These are phyloP conservation scores for Rosa rugosa DNA, from an alignment of 306 rosid species.

Conservation along the genomic window DNA sequence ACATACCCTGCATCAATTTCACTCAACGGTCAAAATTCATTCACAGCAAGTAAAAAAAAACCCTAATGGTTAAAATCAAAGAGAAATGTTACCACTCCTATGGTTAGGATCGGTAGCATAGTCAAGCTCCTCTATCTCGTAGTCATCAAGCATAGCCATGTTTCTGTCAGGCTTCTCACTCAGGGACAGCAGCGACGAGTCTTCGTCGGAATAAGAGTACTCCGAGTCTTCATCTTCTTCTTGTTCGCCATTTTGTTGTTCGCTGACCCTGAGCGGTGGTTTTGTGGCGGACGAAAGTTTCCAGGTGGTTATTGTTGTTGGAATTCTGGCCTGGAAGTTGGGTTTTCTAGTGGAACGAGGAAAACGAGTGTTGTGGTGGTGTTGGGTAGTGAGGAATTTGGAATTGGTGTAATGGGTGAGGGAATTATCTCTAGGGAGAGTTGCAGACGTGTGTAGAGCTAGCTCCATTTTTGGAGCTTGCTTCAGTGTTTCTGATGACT, in stretches of 20 bases:
- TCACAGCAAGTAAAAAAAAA: conserved; percentile 6
- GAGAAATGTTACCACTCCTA: conserved; percentile 55
- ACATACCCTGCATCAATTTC: conserved; percentile 67
- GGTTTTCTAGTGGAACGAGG: conserved; percentile 31
- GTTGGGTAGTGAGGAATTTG: conserved; percentile 2
- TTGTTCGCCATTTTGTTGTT: conserved; percentile 11
- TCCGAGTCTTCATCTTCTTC: conserved; percentile 36
- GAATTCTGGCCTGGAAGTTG: conserved; percentile 25
- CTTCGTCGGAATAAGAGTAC: conserved; percentile 55
- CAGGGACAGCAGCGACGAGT: conserved; percentile 68
- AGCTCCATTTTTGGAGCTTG: conserved; percentile 63
- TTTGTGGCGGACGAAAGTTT: conserved; percentile 20
- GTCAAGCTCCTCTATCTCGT: conserved; percentile 75
- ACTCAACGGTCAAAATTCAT: conserved; percentile 21
- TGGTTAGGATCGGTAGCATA: conserved; percentile 49
- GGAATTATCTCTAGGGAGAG: conserved; percentile 30
- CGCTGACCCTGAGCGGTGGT: conserved; percentile 26
- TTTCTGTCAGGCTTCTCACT: conserved; percentile 81
- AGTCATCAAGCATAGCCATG: conserved; percentile 66
- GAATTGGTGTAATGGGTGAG: conserved; percentile 11
- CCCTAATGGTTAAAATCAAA: not conserved
- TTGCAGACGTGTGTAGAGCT: conserved; percentile 33
- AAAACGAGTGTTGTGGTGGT: conserved; percentile 8
- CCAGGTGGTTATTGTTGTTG: conserved; percentile 18
- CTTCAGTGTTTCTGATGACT: conserved; percentile 13